Conservation (phyloP, 2,329 filamentous ascomycete species). For the Cryphonectria naterciae region DNA sequence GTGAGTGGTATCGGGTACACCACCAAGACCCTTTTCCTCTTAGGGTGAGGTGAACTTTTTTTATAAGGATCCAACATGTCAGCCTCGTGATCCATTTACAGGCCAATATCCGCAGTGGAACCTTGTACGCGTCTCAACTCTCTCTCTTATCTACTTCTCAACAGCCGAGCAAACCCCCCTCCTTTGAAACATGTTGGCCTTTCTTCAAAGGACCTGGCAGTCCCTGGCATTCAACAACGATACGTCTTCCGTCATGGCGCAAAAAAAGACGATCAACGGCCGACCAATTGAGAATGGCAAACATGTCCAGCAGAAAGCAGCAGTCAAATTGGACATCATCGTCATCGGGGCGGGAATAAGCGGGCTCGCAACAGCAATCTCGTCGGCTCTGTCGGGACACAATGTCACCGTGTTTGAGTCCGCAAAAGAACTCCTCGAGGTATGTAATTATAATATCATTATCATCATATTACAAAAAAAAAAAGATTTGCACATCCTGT, state of each 20-base stretch:
- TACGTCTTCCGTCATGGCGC: neutral
- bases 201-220: neutral
- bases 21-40: neutral
- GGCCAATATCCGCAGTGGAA: neutral
- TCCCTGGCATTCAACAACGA: neutral
- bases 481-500: too few relatives aligned
- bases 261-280: neutral
- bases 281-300: neutral
- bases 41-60: neutral
- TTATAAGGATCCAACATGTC: neutral
- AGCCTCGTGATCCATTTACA: neutral
- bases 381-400: constrained; percentile 26
- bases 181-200: neutral
- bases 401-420: constrained; percentile 30
- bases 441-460: neutral
- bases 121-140: neutral
- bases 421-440: constrained; percentile 30
- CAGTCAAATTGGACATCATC: constrained; percentile 25
- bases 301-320: constrained; percentile 18
- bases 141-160: neutral
- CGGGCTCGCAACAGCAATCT: constrained; percentile 29
- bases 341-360: constrained; percentile 29
- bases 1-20: neutral
- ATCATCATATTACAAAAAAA: too few relatives aligned
- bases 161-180: neutral